A percentile compares a stretch with the other conserved stretches of the same genome.
These are phyloP conservation scores for Cudoniella acicularis DNA, from an alignment of 495 filamentous ascomycete species.

Conservation along the genomic window DNA sequence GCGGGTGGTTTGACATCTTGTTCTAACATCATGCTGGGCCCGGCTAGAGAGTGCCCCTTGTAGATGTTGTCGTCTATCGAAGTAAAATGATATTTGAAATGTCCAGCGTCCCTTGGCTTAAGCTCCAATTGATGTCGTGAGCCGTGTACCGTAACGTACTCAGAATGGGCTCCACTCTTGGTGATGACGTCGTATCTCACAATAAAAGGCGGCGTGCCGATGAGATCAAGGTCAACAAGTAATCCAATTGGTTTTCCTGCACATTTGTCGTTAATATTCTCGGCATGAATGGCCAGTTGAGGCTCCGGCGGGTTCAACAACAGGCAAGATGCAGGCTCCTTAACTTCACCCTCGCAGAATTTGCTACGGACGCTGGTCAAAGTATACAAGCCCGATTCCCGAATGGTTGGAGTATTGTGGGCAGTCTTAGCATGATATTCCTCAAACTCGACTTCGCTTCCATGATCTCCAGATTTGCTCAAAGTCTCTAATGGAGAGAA, in stretches of 20 bases:
- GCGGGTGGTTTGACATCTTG: constrained; percentile 92
- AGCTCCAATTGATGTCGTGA: constrained; percentile 78
- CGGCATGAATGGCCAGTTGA: constrained; percentile 61
- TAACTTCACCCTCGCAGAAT: constrained; percentile 79
- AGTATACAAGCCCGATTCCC: constrained; percentile 79
- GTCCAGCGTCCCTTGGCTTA: constrained; percentile 74
- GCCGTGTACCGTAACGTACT: constrained; percentile 43
- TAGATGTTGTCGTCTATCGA: constrained; percentile 81
- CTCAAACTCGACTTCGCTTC: constrained; percentile 46
- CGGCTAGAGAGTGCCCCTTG: constrained; percentile 50
- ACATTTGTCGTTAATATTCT: constrained; percentile 89
- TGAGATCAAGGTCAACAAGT: constrained; percentile 78
- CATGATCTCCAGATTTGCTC: constrained; percentile 60
- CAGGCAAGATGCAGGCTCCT: constrained; percentile 88
- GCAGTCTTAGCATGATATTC: constrained; percentile 48
- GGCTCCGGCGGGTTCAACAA: constrained; percentile 89
- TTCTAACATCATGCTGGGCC: constrained; percentile 58
- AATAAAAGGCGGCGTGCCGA: constrained; percentile 84
- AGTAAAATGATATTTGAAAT: constrained; percentile 81
- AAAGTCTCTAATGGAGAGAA: constrained; percentile 68
- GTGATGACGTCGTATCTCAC: constrained; percentile 67
- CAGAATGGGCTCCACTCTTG: constrained; percentile 26
- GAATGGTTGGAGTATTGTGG: constrained; percentile 52
- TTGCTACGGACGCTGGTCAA: constrained; percentile 72
- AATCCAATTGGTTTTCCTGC: constrained; percentile 89